Percentiles rank a stretch among this genome's conserved stretches.
phyloP scores from a whole-genome alignment of 345 rosid species.

The Citrus maxima region DNA sequence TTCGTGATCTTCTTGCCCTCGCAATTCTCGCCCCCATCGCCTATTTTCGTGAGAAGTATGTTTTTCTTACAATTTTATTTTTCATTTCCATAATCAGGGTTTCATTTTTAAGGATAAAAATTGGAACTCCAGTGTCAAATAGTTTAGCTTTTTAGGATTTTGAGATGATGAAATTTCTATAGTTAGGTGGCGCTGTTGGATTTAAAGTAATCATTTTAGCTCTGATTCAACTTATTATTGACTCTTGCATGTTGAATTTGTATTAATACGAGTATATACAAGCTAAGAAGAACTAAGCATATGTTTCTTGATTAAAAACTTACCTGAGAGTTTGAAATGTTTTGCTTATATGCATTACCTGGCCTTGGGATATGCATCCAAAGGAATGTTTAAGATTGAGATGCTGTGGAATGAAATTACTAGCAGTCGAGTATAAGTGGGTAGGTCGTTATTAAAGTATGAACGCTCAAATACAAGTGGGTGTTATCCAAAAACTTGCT shows the following conservation, averaged over 20 bases:
- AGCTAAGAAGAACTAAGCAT: neutral
- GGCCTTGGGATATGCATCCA: neutral
- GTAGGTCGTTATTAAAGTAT: neutral
- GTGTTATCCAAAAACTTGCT: neutral
- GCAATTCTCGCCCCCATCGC: constrained; percentile 86
- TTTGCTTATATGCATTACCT: neutral
- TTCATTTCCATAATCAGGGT: neutral
- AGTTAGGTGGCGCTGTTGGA: neutral
- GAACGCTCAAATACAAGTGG: neutral
- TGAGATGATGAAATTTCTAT: neutral
- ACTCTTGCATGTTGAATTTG: neutral
- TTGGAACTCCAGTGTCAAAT: neutral
- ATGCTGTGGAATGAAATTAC: neutral
- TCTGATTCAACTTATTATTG: neutral
- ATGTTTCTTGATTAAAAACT: neutral
- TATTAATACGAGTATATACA: neutral
- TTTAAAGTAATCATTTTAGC: neutral
- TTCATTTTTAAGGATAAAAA: neutral
- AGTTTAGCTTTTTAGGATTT: neutral
- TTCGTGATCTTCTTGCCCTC: constrained; percentile 90
- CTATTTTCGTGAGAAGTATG: constrained; percentile 77
- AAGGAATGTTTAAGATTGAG: neutral
- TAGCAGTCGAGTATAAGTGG: neutral
- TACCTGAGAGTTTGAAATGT: neutral
- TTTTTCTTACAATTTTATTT: neutral